Evolutionary conservation across 495 filamentous ascomycete genomes (phyloP), one percentile per base, ranked within the genome.

Genomic region (Aspergillus saccharolyticus): DNA sequence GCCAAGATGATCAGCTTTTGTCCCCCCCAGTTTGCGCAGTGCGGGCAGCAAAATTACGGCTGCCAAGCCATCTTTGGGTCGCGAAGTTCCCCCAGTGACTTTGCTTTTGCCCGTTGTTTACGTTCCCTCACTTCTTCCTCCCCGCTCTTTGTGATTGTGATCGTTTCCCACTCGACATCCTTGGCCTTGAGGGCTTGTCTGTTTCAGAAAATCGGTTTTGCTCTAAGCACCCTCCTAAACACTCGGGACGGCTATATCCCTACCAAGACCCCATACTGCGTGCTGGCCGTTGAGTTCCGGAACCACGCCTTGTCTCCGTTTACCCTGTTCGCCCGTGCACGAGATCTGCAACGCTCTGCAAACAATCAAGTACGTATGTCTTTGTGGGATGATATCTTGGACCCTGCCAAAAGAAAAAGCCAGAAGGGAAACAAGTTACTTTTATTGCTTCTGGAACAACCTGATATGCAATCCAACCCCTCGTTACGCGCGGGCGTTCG

Each of bases 341-440:
- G 53, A 55, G 60, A 63, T 61, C 60, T 66, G 61, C 64, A 59
- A 55, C 55, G 30, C n/a, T 52, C 59, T 60, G 57, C 63, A 56
- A 50, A 52, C 21, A 42, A 9, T 22, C 57, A 65, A 57, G 59
- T 65, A 55, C 55, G 63, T 65, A 20, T 48, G 9, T 19, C 16
- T 24, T 16, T 24, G 1, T 49, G 19, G 15, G 9, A 7, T 7
- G 6, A n/a, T n/a, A n/a, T n/a, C n/a, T n/a, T n/a, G n/a, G n/a
- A n/a, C n/a, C n/a, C n/a, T n/a, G n/a, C n/a, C n/a, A n/a, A n/a
- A n/a, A n/a, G n/a, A n/a, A n/a, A n/a, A n/a, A n/a, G n/a, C n/a
- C n/a, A n/a, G n/a, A n/a, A n/a, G n/a, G n/a, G n/a, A n/a, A n/a
- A n/a, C n/a, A n/a, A n/a, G n/a, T n/a, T n/a, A n/a, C n/a, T n/a